Conservation (phyloP, 2,329 filamentous ascomycete species). For the Chaetomiaceae sp. region DNA sequence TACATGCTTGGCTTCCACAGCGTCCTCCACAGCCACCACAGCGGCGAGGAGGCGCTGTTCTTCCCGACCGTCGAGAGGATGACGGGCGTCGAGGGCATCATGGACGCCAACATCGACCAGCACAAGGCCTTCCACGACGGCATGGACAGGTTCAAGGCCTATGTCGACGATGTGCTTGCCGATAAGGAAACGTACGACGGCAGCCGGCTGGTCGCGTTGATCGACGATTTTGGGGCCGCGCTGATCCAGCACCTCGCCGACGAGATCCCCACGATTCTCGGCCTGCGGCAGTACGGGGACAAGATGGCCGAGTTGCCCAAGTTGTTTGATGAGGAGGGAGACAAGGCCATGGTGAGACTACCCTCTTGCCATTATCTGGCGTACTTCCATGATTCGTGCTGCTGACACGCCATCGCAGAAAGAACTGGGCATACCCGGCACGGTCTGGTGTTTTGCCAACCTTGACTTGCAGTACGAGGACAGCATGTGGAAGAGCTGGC, state of each 20-base stretch:
- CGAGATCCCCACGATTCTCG: slow-evolving; percentile 31
- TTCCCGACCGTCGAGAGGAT: slow-evolving; percentile 37
- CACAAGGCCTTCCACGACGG: slow-evolving; percentile 36
- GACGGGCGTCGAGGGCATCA: slow-evolving; percentile 33
- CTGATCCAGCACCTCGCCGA: slow-evolving; percentile 31
- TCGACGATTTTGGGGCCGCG: slow-evolving; percentile 30
- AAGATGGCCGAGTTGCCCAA: slow-evolving; percentile 23
- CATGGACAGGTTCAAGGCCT: slow-evolving; percentile 28
- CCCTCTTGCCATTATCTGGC: background rate
- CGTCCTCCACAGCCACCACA: slow-evolving; percentile 36
- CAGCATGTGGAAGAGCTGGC: slow-evolving; percentile 31
- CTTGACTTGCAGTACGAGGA: slow-evolving; percentile 26
- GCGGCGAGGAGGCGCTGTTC: slow-evolving; percentile 34
- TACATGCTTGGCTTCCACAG: slow-evolving; percentile 33
- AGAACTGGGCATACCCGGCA: slow-evolving; percentile 19
- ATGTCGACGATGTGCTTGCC: slow-evolving; percentile 24
- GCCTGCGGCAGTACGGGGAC: slow-evolving; percentile 26
- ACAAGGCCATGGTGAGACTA: slow-evolving; percentile 24
- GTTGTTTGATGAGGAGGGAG: slow-evolving; percentile 17
- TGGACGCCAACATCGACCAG: slow-evolving; percentile 40
- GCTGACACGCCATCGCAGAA: slow-evolving; percentile 18
- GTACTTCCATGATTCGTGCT: background rate
- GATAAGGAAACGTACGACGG: slow-evolving; percentile 29
- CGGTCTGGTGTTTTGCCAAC: slow-evolving; percentile 22
- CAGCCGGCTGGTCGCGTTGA: slow-evolving; percentile 24